Evolutionary conservation across 257 asterid species (phyloP).

Genomic region (Capsicum chinense): DNA sequence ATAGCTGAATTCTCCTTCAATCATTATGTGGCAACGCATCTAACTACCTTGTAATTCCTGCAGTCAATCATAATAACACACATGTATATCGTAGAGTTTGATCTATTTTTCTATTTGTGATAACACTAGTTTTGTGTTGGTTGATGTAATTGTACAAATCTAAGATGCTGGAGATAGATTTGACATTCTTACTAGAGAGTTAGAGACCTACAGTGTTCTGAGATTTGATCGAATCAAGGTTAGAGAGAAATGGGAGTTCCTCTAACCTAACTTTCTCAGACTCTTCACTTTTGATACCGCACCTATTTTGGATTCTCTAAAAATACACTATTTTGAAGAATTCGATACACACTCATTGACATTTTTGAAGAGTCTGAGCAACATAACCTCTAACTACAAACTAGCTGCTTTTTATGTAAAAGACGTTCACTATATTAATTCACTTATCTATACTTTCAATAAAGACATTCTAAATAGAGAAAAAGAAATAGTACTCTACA

Average conservation of each 20-base stretch:
- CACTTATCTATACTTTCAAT: not conserved
- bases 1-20: not conserved
- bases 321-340: too few relatives aligned
- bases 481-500: too few relatives aligned
- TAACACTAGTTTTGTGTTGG: not conserved
- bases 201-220: not conserved
- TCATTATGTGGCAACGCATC: not conserved
- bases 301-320: too few relatives aligned
- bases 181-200: not conserved
- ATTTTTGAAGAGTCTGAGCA: too few relatives aligned
- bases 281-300: too few relatives aligned
- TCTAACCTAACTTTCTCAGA: too few relatives aligned
- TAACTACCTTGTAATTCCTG: not conserved
- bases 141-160: not conserved
- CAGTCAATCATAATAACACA: not conserved
- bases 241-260: not conserved
- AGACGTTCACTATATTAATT: not conserved
- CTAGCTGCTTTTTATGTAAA: not conserved
- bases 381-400: too few relatives aligned
- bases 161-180: constrained; percentile 13
- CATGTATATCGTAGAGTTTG: not conserved
- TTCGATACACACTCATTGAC: too few relatives aligned
- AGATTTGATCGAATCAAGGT: not conserved
- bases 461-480: not conserved
- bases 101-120: not conserved